These are phyloP conservation scores for Bipolaris sorokiniana DNA, from an alignment of 2,329 filamentous ascomycete species.

Conservation along the genomic window DNA sequence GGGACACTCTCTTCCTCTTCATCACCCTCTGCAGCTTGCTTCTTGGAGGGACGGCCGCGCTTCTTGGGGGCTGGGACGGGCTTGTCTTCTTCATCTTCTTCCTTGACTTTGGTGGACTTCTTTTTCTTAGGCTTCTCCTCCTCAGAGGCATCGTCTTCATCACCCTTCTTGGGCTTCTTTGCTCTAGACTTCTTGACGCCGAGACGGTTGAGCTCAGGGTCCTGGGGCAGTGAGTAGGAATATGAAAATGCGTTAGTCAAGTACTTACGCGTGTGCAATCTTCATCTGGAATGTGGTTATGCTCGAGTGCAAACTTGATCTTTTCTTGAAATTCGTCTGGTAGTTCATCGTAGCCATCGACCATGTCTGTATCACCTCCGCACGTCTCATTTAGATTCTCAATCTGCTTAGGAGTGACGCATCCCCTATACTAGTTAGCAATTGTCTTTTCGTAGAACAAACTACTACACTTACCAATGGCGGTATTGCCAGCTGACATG, in stretches of 20 bases:
- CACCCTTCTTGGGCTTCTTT: slow-evolving; percentile 40
- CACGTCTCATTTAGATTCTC: slow-evolving; percentile 67
- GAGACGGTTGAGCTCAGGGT: slow-evolving; percentile 73
- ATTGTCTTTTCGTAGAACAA: background rate
- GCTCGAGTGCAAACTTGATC: slow-evolving; percentile 71
- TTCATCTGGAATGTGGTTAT: slow-evolving; percentile 81
- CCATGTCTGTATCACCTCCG: slow-evolving; percentile 64
- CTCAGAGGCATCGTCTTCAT: slow-evolving; percentile 26
- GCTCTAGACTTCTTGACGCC: slow-evolving; percentile 59
- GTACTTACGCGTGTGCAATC: slow-evolving; percentile 85
- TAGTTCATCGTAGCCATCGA: slow-evolving; percentile 85
- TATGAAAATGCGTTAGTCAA: background rate
- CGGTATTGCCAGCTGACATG: slow-evolving; percentile 76
- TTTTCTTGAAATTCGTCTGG: slow-evolving; percentile 73
- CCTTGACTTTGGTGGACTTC: slow-evolving; percentile 40
- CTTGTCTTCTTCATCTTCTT: slow-evolving; percentile 41
- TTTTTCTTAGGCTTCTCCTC: slow-evolving; percentile 53
- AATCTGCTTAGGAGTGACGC: slow-evolving; percentile 78
- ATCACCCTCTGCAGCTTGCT: slow-evolving; percentile 30
- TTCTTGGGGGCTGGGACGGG: slow-evolving; percentile 42
- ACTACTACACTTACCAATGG: slow-evolving; percentile 72
- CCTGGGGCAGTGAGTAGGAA: slow-evolving; percentile 56
- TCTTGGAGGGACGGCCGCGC: slow-evolving; percentile 22
- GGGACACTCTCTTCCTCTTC: slow-evolving; percentile 32
- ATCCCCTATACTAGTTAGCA: slow-evolving; percentile 69